Percentiles rank a stretch among this genome's conserved stretches.
phyloP scores from a whole-genome alignment of 768 basidiomycete species.

The Leccinum broughii region DNA sequence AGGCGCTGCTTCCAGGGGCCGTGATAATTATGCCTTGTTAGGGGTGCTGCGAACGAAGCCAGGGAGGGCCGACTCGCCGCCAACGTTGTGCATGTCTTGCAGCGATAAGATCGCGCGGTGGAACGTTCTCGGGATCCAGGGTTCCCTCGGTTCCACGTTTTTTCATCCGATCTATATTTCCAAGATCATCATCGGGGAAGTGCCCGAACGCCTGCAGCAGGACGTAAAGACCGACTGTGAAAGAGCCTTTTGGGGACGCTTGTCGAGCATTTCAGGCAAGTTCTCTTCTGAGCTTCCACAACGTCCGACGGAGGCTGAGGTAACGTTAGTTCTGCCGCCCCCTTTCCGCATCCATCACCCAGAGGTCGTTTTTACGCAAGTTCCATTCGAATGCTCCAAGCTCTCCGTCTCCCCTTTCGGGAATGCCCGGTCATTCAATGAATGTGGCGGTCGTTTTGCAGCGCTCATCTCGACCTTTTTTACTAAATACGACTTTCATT shows the following conservation, averaged over 20 bases:
- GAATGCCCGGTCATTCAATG: constrained; percentile 56
- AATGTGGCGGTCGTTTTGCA: constrained; percentile 47
- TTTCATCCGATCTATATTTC: constrained; percentile 65
- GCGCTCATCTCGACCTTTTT: neutral
- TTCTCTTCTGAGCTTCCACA: neutral
- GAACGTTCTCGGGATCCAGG: constrained; percentile 84
- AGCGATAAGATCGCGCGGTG: constrained; percentile 93
- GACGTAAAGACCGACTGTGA: constrained; percentile 61
- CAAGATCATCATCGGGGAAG: constrained; percentile 72
- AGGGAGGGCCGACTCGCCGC: constrained; percentile 85
- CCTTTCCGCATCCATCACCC: constrained; percentile 55
- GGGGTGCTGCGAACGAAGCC: constrained; percentile 92
- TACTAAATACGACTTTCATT: constrained; percentile 5
- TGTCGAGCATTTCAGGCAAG: constrained; percentile 46
- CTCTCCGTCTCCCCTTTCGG: constrained; percentile 42
- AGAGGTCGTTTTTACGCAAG: constrained; percentile 54
- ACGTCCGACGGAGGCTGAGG: neutral
- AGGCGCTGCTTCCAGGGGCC: constrained; percentile 60
- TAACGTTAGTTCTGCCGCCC: constrained; percentile 42
- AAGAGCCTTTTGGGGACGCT: constrained; percentile 62
- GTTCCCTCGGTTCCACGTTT: constrained; percentile 63
- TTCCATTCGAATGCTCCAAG: constrained; percentile 54
- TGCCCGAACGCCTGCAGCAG: constrained; percentile 41
- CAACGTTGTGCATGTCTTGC: constrained; percentile 86
- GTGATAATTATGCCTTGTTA: constrained; percentile 72